Conservation (phyloP, 1,284 basidiomycete genomes). For the Microbotryum silenes-acaulis region DNA sequence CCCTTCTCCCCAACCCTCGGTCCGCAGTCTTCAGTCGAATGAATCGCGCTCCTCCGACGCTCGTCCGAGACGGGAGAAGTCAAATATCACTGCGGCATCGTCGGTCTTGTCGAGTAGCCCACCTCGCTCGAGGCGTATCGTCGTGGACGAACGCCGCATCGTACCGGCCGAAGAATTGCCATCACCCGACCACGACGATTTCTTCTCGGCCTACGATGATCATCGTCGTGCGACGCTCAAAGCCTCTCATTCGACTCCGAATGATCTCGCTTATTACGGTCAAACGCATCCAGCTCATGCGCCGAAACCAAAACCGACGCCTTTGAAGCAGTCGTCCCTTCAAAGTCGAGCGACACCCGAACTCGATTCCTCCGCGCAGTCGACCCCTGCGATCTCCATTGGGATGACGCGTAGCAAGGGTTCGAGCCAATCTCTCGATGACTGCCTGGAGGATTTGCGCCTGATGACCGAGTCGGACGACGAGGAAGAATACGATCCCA, state of each 20-base stretch:
- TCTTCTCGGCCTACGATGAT: slow-evolving; percentile 10
- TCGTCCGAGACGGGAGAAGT: neutral
- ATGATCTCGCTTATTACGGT: neutral
- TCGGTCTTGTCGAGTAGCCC: neutral
- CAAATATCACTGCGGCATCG: slow-evolving; percentile 3
- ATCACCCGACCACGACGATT: neutral
- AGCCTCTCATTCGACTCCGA: slow-evolving; percentile 13
- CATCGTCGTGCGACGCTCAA: slow-evolving; percentile 7
- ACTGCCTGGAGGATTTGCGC: slow-evolving; percentile 26
- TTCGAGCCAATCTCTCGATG: slow-evolving; percentile 11
- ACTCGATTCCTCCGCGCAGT: neutral
- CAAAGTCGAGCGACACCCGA: neutral
- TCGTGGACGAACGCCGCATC: neutral
- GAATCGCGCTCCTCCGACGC: neutral
- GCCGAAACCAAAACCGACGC: no score
- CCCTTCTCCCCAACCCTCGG: no score
- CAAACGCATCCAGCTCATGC: neutral
- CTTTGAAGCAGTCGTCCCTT: no score
- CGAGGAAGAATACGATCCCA: neutral
- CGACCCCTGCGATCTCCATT: neutral
- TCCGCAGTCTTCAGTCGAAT: neutral
- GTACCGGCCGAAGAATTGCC: neutral
- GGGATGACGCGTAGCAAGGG: neutral
- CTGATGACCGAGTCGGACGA: slow-evolving; percentile 13
- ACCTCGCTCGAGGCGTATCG: slow-evolving; percentile 3